phyloP scores from a whole-genome alignment of 2,329 filamentous ascomycete genomes.

The Clarireedia hainanense region DNA sequence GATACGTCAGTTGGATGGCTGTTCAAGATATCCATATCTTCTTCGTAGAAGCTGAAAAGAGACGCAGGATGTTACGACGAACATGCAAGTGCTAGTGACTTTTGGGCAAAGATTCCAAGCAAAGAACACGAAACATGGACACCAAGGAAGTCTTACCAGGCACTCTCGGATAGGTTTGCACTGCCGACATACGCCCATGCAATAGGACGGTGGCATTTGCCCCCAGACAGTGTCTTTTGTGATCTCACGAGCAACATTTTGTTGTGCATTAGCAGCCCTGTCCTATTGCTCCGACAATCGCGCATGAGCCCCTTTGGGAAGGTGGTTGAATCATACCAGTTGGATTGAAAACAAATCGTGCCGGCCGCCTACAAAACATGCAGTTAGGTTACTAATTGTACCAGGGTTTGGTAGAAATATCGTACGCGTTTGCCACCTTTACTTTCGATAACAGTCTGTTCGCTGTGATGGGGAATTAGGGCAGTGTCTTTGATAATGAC shows the following conservation, averaged over 20 bases:
- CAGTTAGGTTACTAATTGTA: not conserved
- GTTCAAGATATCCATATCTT: not conserved
- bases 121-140: not conserved
- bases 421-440: conserved; percentile 53
- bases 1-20: not conserved
- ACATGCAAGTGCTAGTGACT: no score
- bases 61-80: not conserved
- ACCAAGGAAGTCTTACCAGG: conserved; percentile 56
- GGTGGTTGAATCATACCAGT: conserved; percentile 57
- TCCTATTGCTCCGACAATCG: conserved; percentile 65
- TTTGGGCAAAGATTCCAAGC: no score
- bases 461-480: conserved; percentile 1
- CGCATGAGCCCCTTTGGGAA: conserved; percentile 69
- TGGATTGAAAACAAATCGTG: conserved; percentile 70
- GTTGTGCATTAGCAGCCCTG: conserved; percentile 76
- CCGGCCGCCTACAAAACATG: conserved; percentile 51
- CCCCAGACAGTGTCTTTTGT: not conserved
- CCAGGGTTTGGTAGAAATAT: not conserved
- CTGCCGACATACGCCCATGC: conserved; percentile 85
- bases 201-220: conserved; percentile 17
- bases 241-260: conserved; percentile 58
- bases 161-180: conserved; percentile 86
- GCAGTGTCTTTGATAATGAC: not conserved
- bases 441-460: conserved; percentile 58
- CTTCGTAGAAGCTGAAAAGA: not conserved